Base-by-base conservation (phyloP, 2,329 filamentous ascomycete genomes). In the Ophiostoma novo-ulmi region DNA sequence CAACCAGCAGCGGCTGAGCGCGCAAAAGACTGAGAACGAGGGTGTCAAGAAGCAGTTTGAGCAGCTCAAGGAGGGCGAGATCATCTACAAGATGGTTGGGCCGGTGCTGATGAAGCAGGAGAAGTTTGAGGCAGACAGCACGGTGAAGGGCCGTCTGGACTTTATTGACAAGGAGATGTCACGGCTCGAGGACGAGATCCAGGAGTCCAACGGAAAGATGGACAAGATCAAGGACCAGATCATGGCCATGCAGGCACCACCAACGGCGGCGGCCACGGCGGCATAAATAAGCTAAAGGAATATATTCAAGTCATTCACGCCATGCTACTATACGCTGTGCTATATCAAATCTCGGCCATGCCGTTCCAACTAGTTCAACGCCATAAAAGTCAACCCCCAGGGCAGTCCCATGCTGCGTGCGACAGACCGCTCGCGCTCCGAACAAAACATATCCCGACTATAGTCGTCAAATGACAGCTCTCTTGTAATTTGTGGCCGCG, bases 101-200 rank as follows among this genome's bases (percentile, higher is more conserved):
- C 95, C 95, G 0, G 92, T 98, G 7, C 82, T 99, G 52, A 81
- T 99, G 77, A 97, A 98, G 84, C 95, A 99, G 80, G 95, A 98
- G 71, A 94, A 92, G 80, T 82, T 88, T 1, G 95, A 99, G 79
- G 95, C 95, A 0, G 89, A 93, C 74, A 91, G 92, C 84, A 94
- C 93, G 0, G 95, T 99, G 22, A 93, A 96, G 75, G 92, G 92
- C 26, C 88, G 95, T 35, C 80, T 99, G 68, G 93, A 97, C 75
- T 98, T 94, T 77, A 99, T 99, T 75, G 87, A 89, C 74, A 92
- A 94, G 77, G 94, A 99, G 78, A 95, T 98, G 93, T 72, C 73
- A 1, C 76, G 79, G 36, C 75, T 84, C 65, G 86, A 88, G 72
- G 77, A 73, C 2, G 82, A 84, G 75, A 87, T 88, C 75, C 84